Percentiles rank a stretch among this genome's conserved stretches.
phyloP scores from a whole-genome alignment of 495 filamentous ascomycete genomes.

The Aspergillus haitiensis region DNA sequence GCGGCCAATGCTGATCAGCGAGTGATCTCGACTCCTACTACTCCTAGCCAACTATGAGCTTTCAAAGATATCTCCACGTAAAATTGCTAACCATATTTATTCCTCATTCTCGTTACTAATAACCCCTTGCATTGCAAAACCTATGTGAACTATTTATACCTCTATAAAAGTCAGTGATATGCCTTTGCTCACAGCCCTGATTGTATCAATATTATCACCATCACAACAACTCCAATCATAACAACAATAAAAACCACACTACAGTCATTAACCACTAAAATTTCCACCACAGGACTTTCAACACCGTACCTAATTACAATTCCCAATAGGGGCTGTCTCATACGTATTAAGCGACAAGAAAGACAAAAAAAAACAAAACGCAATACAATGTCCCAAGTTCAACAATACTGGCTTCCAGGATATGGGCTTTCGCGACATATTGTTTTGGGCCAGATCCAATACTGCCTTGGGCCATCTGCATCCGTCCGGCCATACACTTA shows the following conservation, averaged over 20 bases:
- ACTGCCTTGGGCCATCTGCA: conserved; percentile 52
- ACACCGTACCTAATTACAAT: conserved; percentile 10
- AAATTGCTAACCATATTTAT: conserved; percentile 15
- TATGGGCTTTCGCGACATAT: conserved; percentile 54
- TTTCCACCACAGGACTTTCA: conserved; percentile 5
- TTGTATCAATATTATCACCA: conserved; percentile 2
- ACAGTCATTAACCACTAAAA: not conserved
- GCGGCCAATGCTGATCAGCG: conserved; percentile 15
- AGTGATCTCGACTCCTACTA: conserved; percentile 6
- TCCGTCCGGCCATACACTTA: conserved; percentile 53
- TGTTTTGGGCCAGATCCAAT: conserved; percentile 54
- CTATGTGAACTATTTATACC: conserved; percentile 21
- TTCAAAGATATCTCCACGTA: conserved; percentile 20
- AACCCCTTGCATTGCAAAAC: conserved; percentile 21
- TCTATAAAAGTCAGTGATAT: conserved; percentile 20
- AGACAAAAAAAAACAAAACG: not conserved
- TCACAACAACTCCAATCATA: conserved; percentile 6
- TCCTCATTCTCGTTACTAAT: conserved; percentile 19
- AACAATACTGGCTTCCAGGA: conserved; percentile 56
- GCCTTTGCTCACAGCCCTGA: conserved; percentile 15
- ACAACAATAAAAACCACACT: not conserved
- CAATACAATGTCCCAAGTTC: conserved; percentile 37
- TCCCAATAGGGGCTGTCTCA: not conserved
- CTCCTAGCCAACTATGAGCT: conserved; percentile 10
- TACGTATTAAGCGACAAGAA: not conserved